phyloP scores from a whole-genome alignment of 2,329 filamentous ascomycete genomes.

The Teratosphaeria pseudoeucalypti region DNA sequence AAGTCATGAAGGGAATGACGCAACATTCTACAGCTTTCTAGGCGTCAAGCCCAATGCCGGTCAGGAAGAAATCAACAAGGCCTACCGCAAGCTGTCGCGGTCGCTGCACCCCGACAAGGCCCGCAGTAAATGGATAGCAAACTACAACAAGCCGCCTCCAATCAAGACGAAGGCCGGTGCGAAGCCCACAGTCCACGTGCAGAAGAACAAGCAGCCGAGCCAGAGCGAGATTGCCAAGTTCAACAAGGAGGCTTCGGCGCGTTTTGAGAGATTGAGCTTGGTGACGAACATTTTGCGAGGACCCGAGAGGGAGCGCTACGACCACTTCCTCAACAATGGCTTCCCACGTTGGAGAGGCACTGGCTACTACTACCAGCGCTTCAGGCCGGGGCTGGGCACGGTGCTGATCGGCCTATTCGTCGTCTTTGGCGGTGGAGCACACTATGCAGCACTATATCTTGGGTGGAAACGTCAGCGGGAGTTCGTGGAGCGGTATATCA shows the following conservation, averaged over 20 bases:
- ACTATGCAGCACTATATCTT: slow-evolving; percentile 78
- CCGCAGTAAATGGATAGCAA: slow-evolving; percentile 67
- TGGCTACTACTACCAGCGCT: slow-evolving; percentile 94
- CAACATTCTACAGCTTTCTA: slow-evolving; percentile 91
- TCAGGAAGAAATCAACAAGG: slow-evolving; percentile 84
- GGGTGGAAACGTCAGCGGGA: slow-evolving; percentile 82
- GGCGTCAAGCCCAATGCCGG: slow-evolving; percentile 62
- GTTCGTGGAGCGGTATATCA: slow-evolving; percentile 86
- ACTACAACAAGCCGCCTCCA: slow-evolving; percentile 44
- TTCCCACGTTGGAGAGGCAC: slow-evolving; percentile 96
- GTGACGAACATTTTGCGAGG: slow-evolving; percentile 81
- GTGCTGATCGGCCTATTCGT: slow-evolving; percentile 75
- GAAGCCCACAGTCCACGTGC: slow-evolving; percentile 53
- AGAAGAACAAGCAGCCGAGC: slow-evolving; percentile 60
- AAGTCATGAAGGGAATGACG: slow-evolving; percentile 59
- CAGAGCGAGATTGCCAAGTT: slow-evolving; percentile 66
- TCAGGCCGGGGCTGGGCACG: slow-evolving; percentile 78
- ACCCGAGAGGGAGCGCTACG: slow-evolving; percentile 72
- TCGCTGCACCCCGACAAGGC: slow-evolving; percentile 92
- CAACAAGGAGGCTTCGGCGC: slow-evolving; percentile 69
- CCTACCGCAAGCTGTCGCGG: slow-evolving; percentile 79
- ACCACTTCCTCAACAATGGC: slow-evolving; percentile 84
- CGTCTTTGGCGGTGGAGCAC: slow-evolving; percentile 69
- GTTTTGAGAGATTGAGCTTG: slow-evolving; percentile 73
- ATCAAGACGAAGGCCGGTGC: slow-evolving; percentile 27